Base-by-base conservation (phyloP, 805 yeast species). In the Candida mattraensis region DNA sequence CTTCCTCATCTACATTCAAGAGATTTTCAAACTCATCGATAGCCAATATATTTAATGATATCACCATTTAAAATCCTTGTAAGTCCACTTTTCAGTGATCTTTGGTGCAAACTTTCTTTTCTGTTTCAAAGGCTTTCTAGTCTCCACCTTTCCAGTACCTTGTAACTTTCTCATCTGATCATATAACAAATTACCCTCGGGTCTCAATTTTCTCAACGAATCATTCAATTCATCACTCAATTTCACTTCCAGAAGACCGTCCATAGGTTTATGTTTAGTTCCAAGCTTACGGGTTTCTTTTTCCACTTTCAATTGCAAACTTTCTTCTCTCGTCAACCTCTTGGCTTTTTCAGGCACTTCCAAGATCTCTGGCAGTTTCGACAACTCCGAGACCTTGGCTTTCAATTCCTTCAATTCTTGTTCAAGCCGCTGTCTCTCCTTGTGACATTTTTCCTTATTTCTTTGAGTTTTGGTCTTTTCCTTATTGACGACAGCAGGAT, bases 61-160 rank as follows among this genome's bases (percentile, higher is more conserved):
- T 22, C 15, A 18, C 12, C 13, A 30, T 13, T 15, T 10, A 30
- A 85, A 86, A 64, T 91, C 95, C 67, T 91, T 91, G 66, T 84
- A 86, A 21, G 89, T 75, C 94, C 95, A 87, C 65, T 89, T 91
- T 61, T 91, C 96, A 19, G 95, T 84, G 44, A 83, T 64, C 69
- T 83, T 87, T 40, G 74, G 82, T 49, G 78, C 71, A 54, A 81
- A 83, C 58, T 76, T 81, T 56, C 83, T 76, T 59, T 69, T 76
- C 59, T 76, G 78, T 47, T 70, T 71, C 39, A 76, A 78, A 9
- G 83, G 86, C 23, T 80, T 74, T 64, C 97, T 78, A 5, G 95
- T 70, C 62, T 91, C 99, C 37, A 93, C 71, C 55, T 82, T 76
- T 49, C 99, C 99, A 19, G 81, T 70, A 44, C 86, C 77, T 66